Conservation (phyloP, 2,329 filamentous ascomycete species). For the Albifimbria verrucaria region DNA sequence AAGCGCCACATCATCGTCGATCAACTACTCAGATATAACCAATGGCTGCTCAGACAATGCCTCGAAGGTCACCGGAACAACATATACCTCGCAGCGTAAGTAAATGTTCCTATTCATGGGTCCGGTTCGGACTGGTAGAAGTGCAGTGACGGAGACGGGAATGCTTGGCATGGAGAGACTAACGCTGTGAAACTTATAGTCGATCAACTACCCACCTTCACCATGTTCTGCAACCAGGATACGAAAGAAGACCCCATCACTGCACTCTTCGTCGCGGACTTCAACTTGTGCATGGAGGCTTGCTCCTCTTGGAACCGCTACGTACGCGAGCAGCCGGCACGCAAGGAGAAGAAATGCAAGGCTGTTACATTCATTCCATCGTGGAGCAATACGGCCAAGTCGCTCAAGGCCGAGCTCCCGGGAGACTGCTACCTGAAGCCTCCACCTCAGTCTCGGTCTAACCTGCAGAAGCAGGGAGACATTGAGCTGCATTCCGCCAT, state of each 20-base stretch:
- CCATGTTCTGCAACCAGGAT: not conserved
- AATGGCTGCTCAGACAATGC: not conserved
- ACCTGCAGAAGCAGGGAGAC: not conserved
- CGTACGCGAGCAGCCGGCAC: not conserved
- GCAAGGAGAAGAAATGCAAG: not conserved
- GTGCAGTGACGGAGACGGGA: too few species aligned
- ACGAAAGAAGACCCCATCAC: not conserved
- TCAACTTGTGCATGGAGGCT: not conserved
- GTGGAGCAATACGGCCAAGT: not conserved
- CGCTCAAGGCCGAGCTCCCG: not conserved
- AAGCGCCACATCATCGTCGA: not conserved
- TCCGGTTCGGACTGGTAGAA: not conserved
- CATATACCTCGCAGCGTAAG: not conserved
- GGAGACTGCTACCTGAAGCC: conserved; percentile 6
- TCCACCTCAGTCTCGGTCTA: not conserved
- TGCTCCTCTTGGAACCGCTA: not conserved
- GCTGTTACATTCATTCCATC: not conserved
- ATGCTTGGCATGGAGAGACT: not conserved
- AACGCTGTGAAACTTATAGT: not conserved
- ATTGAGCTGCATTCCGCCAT: conserved; percentile 1
- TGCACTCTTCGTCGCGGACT: not conserved
- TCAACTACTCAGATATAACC: not conserved
- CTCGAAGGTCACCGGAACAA: not conserved
- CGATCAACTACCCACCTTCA: not conserved
- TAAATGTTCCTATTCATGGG: not conserved